These are phyloP conservation scores for Penicillium sp. DNA, from an alignment of 2,329 filamentous ascomycete genomes.

Conservation along the genomic window DNA sequence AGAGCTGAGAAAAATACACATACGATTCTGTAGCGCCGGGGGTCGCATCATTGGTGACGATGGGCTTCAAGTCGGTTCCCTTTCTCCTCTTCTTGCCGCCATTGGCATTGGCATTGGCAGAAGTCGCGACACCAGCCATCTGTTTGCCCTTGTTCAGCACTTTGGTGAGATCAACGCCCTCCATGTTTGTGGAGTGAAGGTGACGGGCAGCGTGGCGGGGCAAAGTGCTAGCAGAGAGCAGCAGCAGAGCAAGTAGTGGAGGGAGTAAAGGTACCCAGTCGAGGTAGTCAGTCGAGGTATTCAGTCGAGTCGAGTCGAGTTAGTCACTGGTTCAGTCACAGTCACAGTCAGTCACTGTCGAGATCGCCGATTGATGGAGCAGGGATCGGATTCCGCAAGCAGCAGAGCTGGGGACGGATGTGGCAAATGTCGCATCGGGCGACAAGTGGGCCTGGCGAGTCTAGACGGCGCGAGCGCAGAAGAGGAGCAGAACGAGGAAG, in stretches of 20 bases:
- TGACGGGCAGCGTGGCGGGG: slow-evolving; percentile 28
- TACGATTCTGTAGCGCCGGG: slow-evolving; percentile 53
- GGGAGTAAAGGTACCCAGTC: too few relatives aligned
- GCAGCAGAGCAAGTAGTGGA: slow-evolving; percentile 3
- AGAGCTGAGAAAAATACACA: slow-evolving; percentile 19
- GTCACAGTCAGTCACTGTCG: too few relatives aligned
- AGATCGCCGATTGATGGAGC: too few relatives aligned
- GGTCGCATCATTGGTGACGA: slow-evolving; percentile 65
- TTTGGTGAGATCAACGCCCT: slow-evolving; percentile 67
- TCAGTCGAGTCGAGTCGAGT: neutral
- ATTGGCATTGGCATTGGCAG: slow-evolving; percentile 58
- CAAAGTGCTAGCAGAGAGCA: slow-evolving; percentile 17
- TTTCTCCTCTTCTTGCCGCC: slow-evolving; percentile 69
- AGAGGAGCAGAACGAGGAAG: neutral
- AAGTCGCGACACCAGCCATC: slow-evolving; percentile 56
- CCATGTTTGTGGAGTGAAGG: slow-evolving; percentile 54
- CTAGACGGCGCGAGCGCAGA: neutral
- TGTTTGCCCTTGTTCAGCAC: slow-evolving; percentile 69
- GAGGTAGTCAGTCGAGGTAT: too few relatives aligned
- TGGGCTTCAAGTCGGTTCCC: slow-evolving; percentile 66
- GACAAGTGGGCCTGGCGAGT: slow-evolving; percentile 7
- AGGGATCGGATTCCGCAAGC: slow-evolving; percentile 25
- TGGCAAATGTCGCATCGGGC: slow-evolving; percentile 28
- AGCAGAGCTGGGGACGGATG: slow-evolving; percentile 25
- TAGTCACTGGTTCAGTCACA: too few relatives aligned